phyloP scores from a whole-genome alignment of 2,329 filamentous ascomycete species.

The Botrytis sinoallii region DNA sequence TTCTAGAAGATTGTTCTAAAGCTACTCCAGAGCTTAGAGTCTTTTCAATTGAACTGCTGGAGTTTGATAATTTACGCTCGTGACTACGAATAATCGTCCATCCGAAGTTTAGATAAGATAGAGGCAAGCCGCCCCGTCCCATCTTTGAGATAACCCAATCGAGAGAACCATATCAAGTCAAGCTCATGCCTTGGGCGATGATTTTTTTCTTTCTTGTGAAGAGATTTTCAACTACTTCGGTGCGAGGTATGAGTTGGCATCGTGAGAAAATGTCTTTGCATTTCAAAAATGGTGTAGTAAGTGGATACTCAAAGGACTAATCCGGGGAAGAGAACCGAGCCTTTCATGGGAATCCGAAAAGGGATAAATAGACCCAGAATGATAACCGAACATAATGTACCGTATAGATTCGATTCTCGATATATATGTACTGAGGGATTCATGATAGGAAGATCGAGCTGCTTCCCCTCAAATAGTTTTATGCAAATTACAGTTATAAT shows the following conservation, averaged over 20 bases:
- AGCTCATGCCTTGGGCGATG: neutral
- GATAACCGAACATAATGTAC: neutral
- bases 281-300: conserved; percentile 4
- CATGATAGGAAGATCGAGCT: neutral
- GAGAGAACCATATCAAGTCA: neutral
- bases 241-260: conserved; percentile 9
- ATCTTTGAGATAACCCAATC: neutral
- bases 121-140: neutral
- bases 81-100: neutral
- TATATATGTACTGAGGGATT: neutral
- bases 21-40: neutral
- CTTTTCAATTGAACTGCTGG: neutral
- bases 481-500: neutral
- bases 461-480: no score
- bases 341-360: neutral
- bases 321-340: conserved; percentile 14
- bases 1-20: neutral
- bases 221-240: neutral
- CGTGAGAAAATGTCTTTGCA: conserved; percentile 2
- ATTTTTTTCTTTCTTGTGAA: conserved; percentile 1
- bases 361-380: neutral
- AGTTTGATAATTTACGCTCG: neutral
- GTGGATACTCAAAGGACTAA: conserved; percentile 10
- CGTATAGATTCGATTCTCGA: neutral
- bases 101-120: conserved; percentile 3